Percentiles rank a stretch among this genome's conserved stretches.
These are phyloP conservation scores for Cladophialophora psammophila DNA, from an alignment of 2,329 filamentous ascomycete genomes.

Conservation along the genomic window DNA sequence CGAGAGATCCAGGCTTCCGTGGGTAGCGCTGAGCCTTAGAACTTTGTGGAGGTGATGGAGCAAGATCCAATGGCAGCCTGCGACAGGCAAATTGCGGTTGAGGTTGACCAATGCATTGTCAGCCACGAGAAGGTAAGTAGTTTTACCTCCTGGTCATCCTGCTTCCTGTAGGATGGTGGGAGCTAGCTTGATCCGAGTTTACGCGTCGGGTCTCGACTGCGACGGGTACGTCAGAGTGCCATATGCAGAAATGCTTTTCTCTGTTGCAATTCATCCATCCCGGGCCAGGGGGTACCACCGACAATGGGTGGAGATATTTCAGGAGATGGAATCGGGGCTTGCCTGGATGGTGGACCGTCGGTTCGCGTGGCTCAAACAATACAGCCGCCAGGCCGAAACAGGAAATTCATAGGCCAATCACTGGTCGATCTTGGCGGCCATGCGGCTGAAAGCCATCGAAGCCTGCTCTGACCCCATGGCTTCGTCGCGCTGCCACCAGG, in stretches of 20 bases:
- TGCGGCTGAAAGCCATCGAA: slow-evolving; percentile 9
- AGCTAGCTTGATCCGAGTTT: neutral
- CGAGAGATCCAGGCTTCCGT: slow-evolving; percentile 14
- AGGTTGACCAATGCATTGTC: neutral
- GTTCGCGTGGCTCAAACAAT: slow-evolving; percentile 12
- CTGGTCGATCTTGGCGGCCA: neutral
- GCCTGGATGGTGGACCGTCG: slow-evolving; percentile 6
- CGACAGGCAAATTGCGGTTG: slow-evolving; percentile 15
- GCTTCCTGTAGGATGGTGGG: neutral
- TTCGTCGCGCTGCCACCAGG: neutral
- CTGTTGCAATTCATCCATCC: neutral
- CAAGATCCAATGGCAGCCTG: slow-evolving; percentile 11
- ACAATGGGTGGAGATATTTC: slow-evolving; percentile 5
- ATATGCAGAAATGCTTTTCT: neutral
- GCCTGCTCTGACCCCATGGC: slow-evolving; percentile 1
- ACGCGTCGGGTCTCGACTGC: neutral
- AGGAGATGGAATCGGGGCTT: slow-evolving; percentile 15
- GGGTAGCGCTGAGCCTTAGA: slow-evolving; percentile 10
- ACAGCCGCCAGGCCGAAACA: slow-evolving; percentile 11
- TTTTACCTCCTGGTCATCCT: neutral
- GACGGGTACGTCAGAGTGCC: neutral
- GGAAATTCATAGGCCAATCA: slow-evolving; percentile 25
- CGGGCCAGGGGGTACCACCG: neutral
- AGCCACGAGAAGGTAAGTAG: neutral
- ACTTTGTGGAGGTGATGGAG: slow-evolving; percentile 11